Evolutionary conservation across 2,329 filamentous ascomycete genomes (phyloP), one percentile per base, ranked within the genome.

Genomic region (Acephala macrosclerotiorum): DNA sequence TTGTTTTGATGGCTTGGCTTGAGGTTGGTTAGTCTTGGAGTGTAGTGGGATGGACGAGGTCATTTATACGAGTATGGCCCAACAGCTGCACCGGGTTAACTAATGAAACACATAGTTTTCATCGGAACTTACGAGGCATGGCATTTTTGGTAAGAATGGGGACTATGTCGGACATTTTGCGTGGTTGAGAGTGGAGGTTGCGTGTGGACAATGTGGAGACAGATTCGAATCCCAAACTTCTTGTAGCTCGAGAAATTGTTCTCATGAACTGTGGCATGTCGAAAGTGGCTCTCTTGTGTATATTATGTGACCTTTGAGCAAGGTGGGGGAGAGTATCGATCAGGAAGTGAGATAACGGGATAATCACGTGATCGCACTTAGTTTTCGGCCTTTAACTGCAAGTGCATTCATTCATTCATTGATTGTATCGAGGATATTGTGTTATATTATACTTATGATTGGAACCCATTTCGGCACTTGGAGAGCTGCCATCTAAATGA

Each of bases 1-100:
- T 82, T 66, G 88, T 90, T 81, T 89, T 89, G 80, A 89, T 85
- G 74, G 87, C 88, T 76, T 90, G 88, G 89, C 87, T 89, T 71
- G 68, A 60, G 47, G 38, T 65, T 49, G 63, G 35, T 66, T 33
- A 67, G 62, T 66, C 64, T 58, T 18, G 35, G 61, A 38, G 6
- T 51, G 40, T 9, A 56, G 25, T 7, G 45, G 26, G 22, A 12
- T 35, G 16, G 33, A n/a, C 11, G 5, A 33, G n/a, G 12, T 22
- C 49, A 36, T 72, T 71, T 82, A 89, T 87, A 79, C 55, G 35
- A 35, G 35, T 90, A 90, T 71, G 87, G 87, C 62, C 87, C 87
- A 72, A 87, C 82, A 76, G 86, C 87, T 89, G 64, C 62, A 14
- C 16, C 63, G 36, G 36, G 11, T 71, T 58, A 71, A 33, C 9